Evolutionary conservation across 2,329 filamentous ascomycete species (phyloP), one percentile per base, ranked within the genome.

Genomic region (Colletotrichum agaves): DNA sequence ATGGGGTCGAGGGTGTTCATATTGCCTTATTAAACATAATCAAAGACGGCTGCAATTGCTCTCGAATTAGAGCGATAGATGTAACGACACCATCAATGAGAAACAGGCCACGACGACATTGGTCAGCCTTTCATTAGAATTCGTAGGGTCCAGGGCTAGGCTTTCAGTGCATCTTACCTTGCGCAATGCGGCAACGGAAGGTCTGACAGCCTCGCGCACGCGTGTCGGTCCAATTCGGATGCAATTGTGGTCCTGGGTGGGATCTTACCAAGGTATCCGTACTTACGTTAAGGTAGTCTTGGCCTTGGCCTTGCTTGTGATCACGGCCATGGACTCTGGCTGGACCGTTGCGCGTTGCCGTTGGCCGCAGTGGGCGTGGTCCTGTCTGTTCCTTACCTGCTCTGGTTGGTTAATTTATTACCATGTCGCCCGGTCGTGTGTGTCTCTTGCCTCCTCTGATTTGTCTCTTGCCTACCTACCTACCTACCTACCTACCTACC

Each of bases 11-110:
- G 19, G 17, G 41, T 31, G 52, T 35, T 56, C 52, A 56, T 56
- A 56, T 59, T 43, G 56, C 43, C 56, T 59, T 27, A 37, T 59
- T 49, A 59, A 49, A 35, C 17, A 23, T 37, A 49, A 59, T 49
- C 31, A 59, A 39, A 59, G 12, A 19, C 41, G 56, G 43, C 56
- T 49, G 43, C 43, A 49, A 39, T 31, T 21, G 11, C n/a, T 59
- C 43, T 46, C 56, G 43, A 35, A 46, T 49, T 43, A n/a, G 56
- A 19, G 12, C 27, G 27, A 47, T 17, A 31, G 43, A 59, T 59
- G 43, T 47, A 47, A 59, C 56, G 43, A 17, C 56, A 23, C 56
- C 56, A 49, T 59, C 41, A 39, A 39, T n/a, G 39, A 43, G 43
- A 43, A 43, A 55, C 52, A 55, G 52, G 52, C 52, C 52, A 55